phyloP scores from a whole-genome alignment of 2,329 filamentous ascomycete species.

The Monilinia laxa region DNA sequence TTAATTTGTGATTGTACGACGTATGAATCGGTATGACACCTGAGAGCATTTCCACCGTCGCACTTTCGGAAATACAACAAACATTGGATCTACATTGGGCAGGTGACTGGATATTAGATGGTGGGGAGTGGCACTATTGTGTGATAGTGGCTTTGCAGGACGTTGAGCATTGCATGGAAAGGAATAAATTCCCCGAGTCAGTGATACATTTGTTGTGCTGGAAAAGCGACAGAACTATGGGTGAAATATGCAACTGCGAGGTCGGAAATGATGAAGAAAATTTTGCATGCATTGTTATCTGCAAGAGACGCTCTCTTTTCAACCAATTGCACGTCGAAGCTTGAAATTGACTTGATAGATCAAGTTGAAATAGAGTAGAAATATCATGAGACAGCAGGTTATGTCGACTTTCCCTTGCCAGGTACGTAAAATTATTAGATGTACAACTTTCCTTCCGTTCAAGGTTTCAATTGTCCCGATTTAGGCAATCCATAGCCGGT shows the following conservation, averaged over 20 bases:
- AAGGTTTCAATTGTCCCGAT: background rate
- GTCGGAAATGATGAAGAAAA: constrained; percentile 3
- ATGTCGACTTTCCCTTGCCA: background rate
- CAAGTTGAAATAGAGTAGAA: background rate
- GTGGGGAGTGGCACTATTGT: constrained; percentile 14
- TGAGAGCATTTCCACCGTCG: background rate
- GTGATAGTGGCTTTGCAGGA: constrained; percentile 16
- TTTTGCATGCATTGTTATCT: constrained; percentile 8
- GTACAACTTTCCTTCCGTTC: background rate
- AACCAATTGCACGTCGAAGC: background rate
- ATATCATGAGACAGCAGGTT: constrained; percentile 4
- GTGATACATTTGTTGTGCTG: constrained; percentile 9
- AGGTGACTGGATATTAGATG: background rate
- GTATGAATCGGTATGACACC: background rate
- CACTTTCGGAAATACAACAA: background rate
- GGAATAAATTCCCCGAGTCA: constrained; percentile 15
- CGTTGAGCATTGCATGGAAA: constrained; percentile 18
- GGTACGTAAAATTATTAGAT: constrained; percentile 1
- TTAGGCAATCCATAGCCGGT: constrained; percentile 10
- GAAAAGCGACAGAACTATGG: background rate
- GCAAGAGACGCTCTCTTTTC: background rate
- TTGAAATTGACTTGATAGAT: background rate
- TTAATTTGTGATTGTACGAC: background rate
- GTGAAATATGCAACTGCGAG: constrained; percentile 12
- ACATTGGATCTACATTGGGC: constrained; percentile 9